A percentile compares a stretch with the other conserved stretches of the same genome.
Evolutionary conservation across 2,329 filamentous ascomycete genomes (phyloP).

Genomic region (Diaporthe velutina): DNA sequence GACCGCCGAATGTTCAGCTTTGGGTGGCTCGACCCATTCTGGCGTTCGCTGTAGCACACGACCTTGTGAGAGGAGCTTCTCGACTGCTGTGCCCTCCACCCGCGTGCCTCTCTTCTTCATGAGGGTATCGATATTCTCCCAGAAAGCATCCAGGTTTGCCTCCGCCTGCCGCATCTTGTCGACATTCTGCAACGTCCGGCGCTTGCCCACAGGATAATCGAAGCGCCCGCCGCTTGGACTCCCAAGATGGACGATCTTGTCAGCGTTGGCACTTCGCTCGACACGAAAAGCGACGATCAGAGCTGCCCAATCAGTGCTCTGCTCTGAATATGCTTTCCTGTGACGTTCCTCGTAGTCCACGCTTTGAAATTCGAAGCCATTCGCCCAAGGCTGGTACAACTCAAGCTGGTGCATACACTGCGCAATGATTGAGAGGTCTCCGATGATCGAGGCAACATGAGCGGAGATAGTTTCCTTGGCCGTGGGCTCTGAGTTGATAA

Average conservation of each 20-base stretch:
- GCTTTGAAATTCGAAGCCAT: slow-evolving; percentile 51
- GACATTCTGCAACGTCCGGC: slow-evolving; percentile 58
- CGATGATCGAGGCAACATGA: slow-evolving; percentile 52
- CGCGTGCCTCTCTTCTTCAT: slow-evolving; percentile 42
- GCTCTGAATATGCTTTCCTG: slow-evolving; percentile 44
- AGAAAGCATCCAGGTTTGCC: slow-evolving; percentile 60
- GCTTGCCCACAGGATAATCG: slow-evolving; percentile 57
- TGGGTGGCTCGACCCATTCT: slow-evolving; percentile 58
- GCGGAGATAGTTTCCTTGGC: slow-evolving; percentile 54
- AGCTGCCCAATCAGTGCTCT: neutral
- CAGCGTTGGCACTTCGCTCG: slow-evolving; percentile 11
- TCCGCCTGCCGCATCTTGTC: slow-evolving; percentile 61
- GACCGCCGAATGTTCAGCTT: slow-evolving; percentile 19
- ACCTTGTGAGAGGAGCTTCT: slow-evolving; percentile 48
- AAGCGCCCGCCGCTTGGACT: slow-evolving; percentile 56
- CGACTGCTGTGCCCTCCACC: slow-evolving; percentile 46
- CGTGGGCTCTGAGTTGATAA: slow-evolving; percentile 53
- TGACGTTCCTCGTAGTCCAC: slow-evolving; percentile 45
- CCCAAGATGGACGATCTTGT: slow-evolving; percentile 43
- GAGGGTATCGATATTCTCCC: slow-evolving; percentile 52
- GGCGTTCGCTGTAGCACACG: slow-evolving; percentile 60
- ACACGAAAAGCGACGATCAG: neutral
- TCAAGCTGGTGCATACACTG: slow-evolving; percentile 60
- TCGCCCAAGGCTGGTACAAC: slow-evolving; percentile 63
- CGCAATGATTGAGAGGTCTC: slow-evolving; percentile 59